Evolutionary conservation across 169 alveolate genomes (phyloP).

Genomic region (Plasmodium chabaudi): DNA sequence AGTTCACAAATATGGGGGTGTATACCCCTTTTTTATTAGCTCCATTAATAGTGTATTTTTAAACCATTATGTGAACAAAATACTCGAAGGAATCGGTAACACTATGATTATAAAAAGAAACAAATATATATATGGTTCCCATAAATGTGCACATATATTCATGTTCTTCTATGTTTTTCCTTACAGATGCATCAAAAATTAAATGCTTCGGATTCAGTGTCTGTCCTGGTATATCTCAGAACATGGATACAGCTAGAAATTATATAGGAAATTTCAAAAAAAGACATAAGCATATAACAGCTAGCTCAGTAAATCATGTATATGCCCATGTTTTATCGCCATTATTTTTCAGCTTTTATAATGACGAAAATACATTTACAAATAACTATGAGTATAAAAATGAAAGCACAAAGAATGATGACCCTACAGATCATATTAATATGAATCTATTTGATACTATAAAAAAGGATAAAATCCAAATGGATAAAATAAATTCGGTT

Average conservation of each 20-base stretch:
- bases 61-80: constrained; percentile 47
- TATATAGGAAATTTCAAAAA: constrained; percentile 61
- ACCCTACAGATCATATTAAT: background rate
- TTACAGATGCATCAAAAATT: constrained; percentile 24
- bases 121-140: constrained; percentile 7
- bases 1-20: constrained; percentile 68
- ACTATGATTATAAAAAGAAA: background rate
- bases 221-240: constrained; percentile 72
- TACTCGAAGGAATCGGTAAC: constrained; percentile 43
- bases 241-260: constrained; percentile 58
- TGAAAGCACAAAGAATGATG: background rate
- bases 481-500: constrained; percentile 27
- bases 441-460: constrained; percentile 25
- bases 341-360: constrained; percentile 40
- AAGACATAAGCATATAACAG: constrained; percentile 19
- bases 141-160: background rate
- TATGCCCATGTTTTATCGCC: constrained; percentile 74
- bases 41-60: constrained; percentile 48
- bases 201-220: constrained; percentile 46
- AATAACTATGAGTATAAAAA: constrained; percentile 39
- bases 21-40: constrained; percentile 69
- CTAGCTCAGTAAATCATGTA: constrained; percentile 60
- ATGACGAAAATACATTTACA: constrained; percentile 50
- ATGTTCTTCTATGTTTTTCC: background rate
- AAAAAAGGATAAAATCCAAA: constrained; percentile 34